Evolutionary conservation across 352 stramenopile species (phyloP).

Genomic region (Pythium myriotylum): DNA sequence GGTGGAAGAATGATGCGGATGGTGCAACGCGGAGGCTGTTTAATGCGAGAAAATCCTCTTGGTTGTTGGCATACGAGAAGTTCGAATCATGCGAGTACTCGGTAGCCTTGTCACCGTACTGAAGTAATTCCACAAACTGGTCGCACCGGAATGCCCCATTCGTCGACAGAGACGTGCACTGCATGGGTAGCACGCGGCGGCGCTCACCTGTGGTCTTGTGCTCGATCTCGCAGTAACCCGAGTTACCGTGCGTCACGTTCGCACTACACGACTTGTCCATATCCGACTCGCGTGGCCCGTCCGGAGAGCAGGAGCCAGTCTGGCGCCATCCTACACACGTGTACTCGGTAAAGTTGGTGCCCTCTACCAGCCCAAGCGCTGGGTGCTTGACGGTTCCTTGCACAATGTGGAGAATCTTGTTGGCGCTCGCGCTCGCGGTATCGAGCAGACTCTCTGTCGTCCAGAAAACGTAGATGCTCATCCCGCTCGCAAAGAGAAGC

Average conservation of each 20-base stretch:
- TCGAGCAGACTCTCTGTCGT: no score
- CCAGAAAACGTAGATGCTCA: no score
- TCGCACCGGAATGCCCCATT: no score
- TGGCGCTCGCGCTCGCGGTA: no score
- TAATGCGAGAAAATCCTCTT: slow-evolving; percentile 5
- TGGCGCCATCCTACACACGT: slow-evolving; percentile 56
- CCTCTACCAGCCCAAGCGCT: no score
- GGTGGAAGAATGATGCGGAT: slow-evolving; percentile 28
- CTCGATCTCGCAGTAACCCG: slow-evolving; percentile 29
- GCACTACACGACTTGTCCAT: slow-evolving; percentile 41
- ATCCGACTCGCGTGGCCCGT: slow-evolving; percentile 33
- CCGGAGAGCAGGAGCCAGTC: slow-evolving; percentile 43
- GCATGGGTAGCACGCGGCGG: no score
- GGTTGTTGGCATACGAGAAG: slow-evolving; percentile 31
- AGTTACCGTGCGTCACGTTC: slow-evolving; percentile 22
- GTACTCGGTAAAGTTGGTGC: no score
- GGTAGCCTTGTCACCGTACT: slow-evolving; percentile 38
- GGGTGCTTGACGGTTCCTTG: no score
- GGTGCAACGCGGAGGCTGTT: slow-evolving; percentile 3
- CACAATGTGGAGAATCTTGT: no score
- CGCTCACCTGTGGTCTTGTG: slow-evolving; percentile 28
- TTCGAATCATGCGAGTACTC: slow-evolving; percentile 47
- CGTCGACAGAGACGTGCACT: no score
- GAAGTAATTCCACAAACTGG: no score
- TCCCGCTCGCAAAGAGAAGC: no score